A percentile compares a stretch with the other conserved stretches of the same genome.
Conservation (phyloP, 2,329 filamentous ascomycete genomes). For the Aphanoascus verrucosus region DNA sequence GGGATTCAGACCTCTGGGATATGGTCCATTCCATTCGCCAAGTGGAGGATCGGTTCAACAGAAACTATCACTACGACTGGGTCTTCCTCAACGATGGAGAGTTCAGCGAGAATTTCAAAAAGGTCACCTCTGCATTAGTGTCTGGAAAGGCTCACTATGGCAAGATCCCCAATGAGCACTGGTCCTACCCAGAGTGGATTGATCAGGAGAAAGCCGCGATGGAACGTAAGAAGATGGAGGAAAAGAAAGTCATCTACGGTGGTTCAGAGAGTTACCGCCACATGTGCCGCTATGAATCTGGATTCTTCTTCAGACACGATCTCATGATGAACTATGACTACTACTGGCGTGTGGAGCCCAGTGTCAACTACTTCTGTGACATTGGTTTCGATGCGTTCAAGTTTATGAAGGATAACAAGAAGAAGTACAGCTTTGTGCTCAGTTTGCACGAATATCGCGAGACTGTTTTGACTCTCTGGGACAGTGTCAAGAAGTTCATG, state of each 20-base stretch:
- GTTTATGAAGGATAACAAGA: conserved; percentile 88
- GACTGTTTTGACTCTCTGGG: conserved; percentile 93
- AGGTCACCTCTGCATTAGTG: conserved; percentile 76
- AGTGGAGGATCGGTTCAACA: conserved; percentile 96
- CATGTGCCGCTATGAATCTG: conserved; percentile 98
- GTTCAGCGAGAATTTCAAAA: conserved; percentile 88
- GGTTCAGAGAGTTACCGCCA: conserved; percentile 95
- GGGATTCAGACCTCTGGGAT: conserved; percentile 92
- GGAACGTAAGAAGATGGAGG: conserved; percentile 86
- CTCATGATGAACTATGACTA: conserved; percentile 95
- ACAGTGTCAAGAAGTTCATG: conserved; percentile 90
- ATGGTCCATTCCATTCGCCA: conserved; percentile 92
- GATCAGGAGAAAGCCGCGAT: conserved; percentile 86
- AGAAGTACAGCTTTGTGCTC: conserved; percentile 96
- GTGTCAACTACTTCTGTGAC: conserved; percentile 92
- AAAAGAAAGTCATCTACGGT: conserved; percentile 94
- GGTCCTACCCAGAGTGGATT: conserved; percentile 94
- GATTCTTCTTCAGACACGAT: conserved; percentile 95
- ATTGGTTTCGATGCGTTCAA: conserved; percentile 93
- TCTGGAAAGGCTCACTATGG: conserved; percentile 89
- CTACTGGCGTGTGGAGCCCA: conserved; percentile 99
- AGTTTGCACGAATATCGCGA: conserved; percentile 94
- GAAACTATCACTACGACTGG: conserved; percentile 96
- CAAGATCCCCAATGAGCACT: conserved; percentile 80
- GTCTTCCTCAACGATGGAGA: conserved; percentile 96